Percentiles rank a stretch among this genome's conserved stretches.
These are phyloP conservation scores for Evernia prunastri DNA, from an alignment of 495 filamentous ascomycete genomes.

Conservation along the genomic window DNA sequence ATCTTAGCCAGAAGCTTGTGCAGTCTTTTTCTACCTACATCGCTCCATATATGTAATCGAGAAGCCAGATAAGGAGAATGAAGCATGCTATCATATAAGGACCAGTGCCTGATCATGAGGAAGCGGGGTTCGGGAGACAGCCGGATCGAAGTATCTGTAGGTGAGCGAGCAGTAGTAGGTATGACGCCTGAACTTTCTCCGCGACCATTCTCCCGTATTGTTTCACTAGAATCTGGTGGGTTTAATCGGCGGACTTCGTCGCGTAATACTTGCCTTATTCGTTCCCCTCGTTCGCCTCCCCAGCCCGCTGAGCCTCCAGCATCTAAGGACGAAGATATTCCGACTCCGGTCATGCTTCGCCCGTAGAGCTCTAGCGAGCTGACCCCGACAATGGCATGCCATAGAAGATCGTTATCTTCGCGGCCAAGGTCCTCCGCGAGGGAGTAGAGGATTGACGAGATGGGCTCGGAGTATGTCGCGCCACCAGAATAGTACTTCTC, in stretches of 20 bases:
- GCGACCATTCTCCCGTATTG: slow-evolving; percentile 42
- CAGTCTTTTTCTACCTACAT: slow-evolving; percentile 78
- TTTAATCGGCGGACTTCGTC: slow-evolving; percentile 95
- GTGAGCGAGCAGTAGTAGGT: slow-evolving; percentile 77
- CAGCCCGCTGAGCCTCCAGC: slow-evolving; percentile 62
- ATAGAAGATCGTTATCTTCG: slow-evolving; percentile 94
- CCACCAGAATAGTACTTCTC: slow-evolving; percentile 77
- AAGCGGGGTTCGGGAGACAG: slow-evolving; percentile 92
- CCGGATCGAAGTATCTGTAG: slow-evolving; percentile 87
- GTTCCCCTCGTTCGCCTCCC: slow-evolving; percentile 75
- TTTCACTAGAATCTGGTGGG: slow-evolving; percentile 62
- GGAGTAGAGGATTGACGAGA: slow-evolving; percentile 88
- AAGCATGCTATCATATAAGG: slow-evolving; percentile 95
- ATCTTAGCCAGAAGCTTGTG: slow-evolving; percentile 96
- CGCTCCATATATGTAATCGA: slow-evolving; percentile 88
- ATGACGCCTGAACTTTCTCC: slow-evolving; percentile 68
- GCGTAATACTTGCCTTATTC: slow-evolving; percentile 74
- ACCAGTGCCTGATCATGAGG: slow-evolving; percentile 91
- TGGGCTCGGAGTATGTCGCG: slow-evolving; percentile 87
- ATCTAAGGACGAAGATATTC: slow-evolving; percentile 55
- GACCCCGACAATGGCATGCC: slow-evolving; percentile 89
- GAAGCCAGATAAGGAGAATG: slow-evolving; percentile 95
- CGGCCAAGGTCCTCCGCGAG: slow-evolving; percentile 89
- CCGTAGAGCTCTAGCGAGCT: slow-evolving; percentile 88
- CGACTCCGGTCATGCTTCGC: slow-evolving; percentile 71